Evolutionary conservation across 495 filamentous ascomycete species (phyloP).

Genomic region (Neurospora sp.): DNA sequence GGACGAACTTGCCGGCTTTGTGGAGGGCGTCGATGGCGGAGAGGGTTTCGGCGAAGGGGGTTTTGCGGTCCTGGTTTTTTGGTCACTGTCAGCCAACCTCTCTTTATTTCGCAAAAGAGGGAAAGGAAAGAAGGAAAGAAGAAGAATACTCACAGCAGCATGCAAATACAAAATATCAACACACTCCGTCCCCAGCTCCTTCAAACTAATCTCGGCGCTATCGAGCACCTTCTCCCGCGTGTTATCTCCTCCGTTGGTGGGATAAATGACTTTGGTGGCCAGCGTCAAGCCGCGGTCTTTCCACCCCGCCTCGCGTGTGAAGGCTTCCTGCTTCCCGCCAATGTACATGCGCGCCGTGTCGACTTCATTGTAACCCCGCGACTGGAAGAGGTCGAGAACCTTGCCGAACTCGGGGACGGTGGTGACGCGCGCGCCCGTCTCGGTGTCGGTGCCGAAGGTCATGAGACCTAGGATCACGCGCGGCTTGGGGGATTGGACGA

Average conservation of each 20-base stretch:
- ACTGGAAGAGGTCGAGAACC: constrained; percentile 59
- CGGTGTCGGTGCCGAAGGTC: constrained; percentile 47
- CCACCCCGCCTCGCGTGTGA: constrained; percentile 66
- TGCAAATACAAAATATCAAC: constrained; percentile 90
- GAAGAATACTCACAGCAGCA: constrained; percentile 38
- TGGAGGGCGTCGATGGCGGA: constrained; percentile 69
- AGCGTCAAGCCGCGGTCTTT: constrained; percentile 71
- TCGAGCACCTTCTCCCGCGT: constrained; percentile 46
- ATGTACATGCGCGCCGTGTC: constrained; percentile 74
- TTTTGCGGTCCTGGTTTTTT: constrained; percentile 47
- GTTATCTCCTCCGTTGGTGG: constrained; percentile 46
- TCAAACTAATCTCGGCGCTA: constrained; percentile 53
- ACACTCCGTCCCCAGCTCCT: constrained; percentile 60
- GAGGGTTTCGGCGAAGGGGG: constrained; percentile 73
- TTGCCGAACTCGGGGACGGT: constrained; percentile 52
- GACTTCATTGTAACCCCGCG: constrained; percentile 65
- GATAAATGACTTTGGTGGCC: constrained; percentile 73
- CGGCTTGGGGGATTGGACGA: constrained; percentile 29
- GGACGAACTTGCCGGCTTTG: constrained; percentile 79
- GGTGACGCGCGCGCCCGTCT: constrained; percentile 59
- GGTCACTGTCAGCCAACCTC: neutral
- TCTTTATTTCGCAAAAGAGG: neutral
- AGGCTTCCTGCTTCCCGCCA: constrained; percentile 68
- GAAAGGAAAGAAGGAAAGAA: too few species aligned
- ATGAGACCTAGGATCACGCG: constrained; percentile 53